These are phyloP conservation scores for Aristolochia fimbriata DNA, from an alignment of 164 flowering plant species.

Conservation along the genomic window DNA sequence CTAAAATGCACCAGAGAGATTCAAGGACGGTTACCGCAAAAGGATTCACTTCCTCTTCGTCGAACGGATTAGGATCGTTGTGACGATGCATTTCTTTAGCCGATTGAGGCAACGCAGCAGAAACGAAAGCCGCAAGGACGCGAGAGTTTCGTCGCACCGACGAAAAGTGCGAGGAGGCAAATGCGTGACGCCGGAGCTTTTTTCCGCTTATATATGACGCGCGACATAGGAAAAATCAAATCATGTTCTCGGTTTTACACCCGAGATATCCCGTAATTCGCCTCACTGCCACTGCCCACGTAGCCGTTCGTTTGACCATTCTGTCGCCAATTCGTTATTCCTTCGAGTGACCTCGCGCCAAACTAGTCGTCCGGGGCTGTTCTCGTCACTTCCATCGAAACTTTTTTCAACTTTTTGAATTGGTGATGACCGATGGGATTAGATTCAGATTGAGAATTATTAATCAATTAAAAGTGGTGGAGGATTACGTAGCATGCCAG, in stretches of 20 bases:
- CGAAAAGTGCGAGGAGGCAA: slow-evolving; percentile 1
- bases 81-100: slow-evolving; percentile 36
- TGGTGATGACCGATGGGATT: too few species aligned
- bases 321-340: too few species aligned
- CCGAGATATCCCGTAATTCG: too few species aligned
- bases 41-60: slow-evolving; percentile 74
- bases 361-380: too few species aligned
- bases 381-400: too few species aligned
- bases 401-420: too few species aligned
- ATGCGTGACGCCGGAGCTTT: neutral
- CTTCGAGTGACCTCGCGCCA: too few species aligned
- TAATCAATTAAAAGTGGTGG: too few species aligned
- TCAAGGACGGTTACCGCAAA: slow-evolving; percentile 45
- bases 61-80: slow-evolving; percentile 72
- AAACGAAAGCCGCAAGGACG: neutral
- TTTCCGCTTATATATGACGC: neutral
- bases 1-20: slow-evolving; percentile 5
- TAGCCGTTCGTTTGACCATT: too few species aligned
- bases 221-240: neutral
- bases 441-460: too few species aligned
- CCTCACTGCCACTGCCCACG: too few species aligned
- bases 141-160: slow-evolving; percentile 1
- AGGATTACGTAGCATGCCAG: too few species aligned
- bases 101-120: neutral
- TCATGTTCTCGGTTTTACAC: neutral